phyloP scores from a whole-genome alignment of 179 eudicot species.

The Sideroxylon spinosum region DNA sequence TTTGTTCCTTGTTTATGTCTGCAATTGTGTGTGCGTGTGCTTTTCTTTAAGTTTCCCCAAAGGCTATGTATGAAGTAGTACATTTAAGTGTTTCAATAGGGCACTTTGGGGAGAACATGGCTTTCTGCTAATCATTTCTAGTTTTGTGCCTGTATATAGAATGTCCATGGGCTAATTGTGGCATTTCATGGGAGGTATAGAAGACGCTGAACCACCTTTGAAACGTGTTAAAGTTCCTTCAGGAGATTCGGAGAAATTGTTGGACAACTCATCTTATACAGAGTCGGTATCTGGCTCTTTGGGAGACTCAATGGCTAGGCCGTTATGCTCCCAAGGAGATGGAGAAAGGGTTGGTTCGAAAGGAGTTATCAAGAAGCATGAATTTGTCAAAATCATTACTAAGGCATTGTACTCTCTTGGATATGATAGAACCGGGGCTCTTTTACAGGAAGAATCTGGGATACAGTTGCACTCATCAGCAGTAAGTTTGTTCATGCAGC shows the following conservation, averaged over 20 bases:
- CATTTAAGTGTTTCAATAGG: no score
- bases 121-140: background rate
- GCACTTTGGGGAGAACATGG: background rate
- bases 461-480: conserved; percentile 40
- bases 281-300: conserved; percentile 31
- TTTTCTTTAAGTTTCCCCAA: no score
- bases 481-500: conserved; percentile 44
- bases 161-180: conserved; percentile 58
- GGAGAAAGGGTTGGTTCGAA: conserved; percentile 53
- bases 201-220: conserved; percentile 70
- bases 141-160: background rate
- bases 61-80: no score
- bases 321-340: conserved; percentile 52
- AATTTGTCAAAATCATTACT: conserved; percentile 50
- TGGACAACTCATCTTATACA: conserved; percentile 32
- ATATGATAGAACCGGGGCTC: conserved; percentile 41
- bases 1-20: no score
- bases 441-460: conserved; percentile 58
- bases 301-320: conserved; percentile 56
- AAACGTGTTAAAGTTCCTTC: conserved; percentile 63
- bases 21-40: no score
- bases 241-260: conserved; percentile 40
- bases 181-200: conserved; percentile 81
- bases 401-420: conserved; percentile 59
- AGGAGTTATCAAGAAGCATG: conserved; percentile 53